Evolutionary conservation across 176 grass and related monocot genomes (phyloP), one percentile per base, ranked within the genome.

Genomic region (Avena insularis): DNA sequence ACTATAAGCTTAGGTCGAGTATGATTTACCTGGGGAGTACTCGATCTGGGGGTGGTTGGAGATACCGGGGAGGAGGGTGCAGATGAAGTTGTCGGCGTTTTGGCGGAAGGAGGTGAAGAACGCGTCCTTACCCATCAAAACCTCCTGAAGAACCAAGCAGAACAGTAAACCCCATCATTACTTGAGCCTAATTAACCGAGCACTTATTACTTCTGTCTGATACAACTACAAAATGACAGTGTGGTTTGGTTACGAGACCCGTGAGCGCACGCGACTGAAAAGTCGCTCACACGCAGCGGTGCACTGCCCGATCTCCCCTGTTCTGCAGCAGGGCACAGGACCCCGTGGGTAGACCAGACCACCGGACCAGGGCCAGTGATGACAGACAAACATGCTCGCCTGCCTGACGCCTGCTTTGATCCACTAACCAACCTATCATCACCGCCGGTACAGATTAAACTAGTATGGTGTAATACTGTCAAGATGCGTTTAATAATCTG

Each of bases 81-180:
- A 98, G 75, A 98, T 95, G 83, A 98, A 98, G 84, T 93, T 90
- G 89, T 98, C 93, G 13, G 96, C 93, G 87, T 98, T 98, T 21
- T 65, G 71, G 0, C 86, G 91, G 81, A 98, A 98, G 1, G 93
- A 98, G 15, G 82, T 82, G 78, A 98, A 98, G 86, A 83, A 98
- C 59, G 85, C 86, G 84, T 98, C 96, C 78, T 95, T 98, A 43
- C 96, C 96, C 93, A 92, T 98, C 62, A 98, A 86, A 0, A 98
- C 96, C 84, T 98, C 93, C 96, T 98, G 91, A 2, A 49, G 8
- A 58, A 47, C 46, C 6, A 47, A 40, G 38, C 38, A 43, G 40
- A 40, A 5, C 38, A 43, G 40, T 43, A 43, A 43, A 43, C 5
- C 36, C 46, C 46, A 23, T 5, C 19, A 35, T 20, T 63, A 56